These are phyloP conservation scores for Boletus smithii DNA, from an alignment of 1,284 basidiomycete genomes.

Conservation along the genomic window DNA sequence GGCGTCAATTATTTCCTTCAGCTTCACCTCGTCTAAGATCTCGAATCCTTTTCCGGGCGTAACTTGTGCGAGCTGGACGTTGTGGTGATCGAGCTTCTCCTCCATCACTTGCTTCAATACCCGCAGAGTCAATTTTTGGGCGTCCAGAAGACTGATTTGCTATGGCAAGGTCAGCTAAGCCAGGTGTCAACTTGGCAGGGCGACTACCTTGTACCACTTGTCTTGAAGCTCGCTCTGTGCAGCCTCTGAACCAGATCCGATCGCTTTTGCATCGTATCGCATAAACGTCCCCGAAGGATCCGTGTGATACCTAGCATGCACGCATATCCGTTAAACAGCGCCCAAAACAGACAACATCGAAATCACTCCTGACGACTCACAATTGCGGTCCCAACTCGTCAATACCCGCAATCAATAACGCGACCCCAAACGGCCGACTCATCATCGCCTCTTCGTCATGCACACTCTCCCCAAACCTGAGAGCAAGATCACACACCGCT, in stretches of 20 bases:
- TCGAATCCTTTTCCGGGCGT: slow-evolving; percentile 76
- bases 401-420: slow-evolving; percentile 92
- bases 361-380: slow-evolving; percentile 42
- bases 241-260: slow-evolving; percentile 96
- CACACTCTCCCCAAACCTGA: slow-evolving; percentile 98
- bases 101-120: slow-evolving; percentile 99
- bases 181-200: neutral
- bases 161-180: slow-evolving; percentile 33
- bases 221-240: slow-evolving; percentile 97
- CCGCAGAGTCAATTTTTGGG: slow-evolving; percentile 81
- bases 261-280: slow-evolving; percentile 97
- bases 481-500: slow-evolving; percentile 95
- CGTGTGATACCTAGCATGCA: slow-evolving; percentile 79
- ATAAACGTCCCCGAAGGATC: slow-evolving; percentile 99
- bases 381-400: slow-evolving; percentile 96
- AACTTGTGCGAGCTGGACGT: slow-evolving; percentile 94
- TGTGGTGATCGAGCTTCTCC: no score
- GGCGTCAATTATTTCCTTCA: slow-evolving; percentile 79
- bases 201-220: slow-evolving; percentile 88
- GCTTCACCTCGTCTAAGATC: slow-evolving; percentile 72
- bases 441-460: slow-evolving; percentile 99
- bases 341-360: neutral
- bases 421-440: slow-evolving; percentile 98
- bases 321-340: neutral
- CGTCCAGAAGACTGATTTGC: slow-evolving; percentile 92